These are phyloP conservation scores for Chlamydomonas eustigma DNA, from an alignment of 139 green algal genomes.

Conservation along the genomic window DNA sequence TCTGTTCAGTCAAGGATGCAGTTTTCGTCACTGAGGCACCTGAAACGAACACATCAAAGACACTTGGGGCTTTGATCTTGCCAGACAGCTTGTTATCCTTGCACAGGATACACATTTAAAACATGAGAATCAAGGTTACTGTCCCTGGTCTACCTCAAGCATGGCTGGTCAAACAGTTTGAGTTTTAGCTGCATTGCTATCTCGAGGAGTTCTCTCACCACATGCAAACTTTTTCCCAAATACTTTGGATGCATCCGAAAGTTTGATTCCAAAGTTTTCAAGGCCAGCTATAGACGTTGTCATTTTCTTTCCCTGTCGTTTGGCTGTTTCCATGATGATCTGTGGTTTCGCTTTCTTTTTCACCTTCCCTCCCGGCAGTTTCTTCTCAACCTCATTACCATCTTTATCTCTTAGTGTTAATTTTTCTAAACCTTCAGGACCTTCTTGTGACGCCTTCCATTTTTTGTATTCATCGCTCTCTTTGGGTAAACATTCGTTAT, in stretches of 20 bases:
- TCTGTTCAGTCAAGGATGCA: slow-evolving; percentile 81
- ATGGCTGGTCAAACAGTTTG: too few relatives aligned
- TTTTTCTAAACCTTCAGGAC: slow-evolving; percentile 45
- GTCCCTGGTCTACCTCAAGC: too few relatives aligned
- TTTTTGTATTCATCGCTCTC: slow-evolving; percentile 83
- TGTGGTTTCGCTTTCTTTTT: slow-evolving; percentile 76
- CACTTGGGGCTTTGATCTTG: too few relatives aligned
- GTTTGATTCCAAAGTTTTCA: slow-evolving; percentile 88
- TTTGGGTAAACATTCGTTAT: slow-evolving; percentile 80
- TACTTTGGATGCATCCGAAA: slow-evolving; percentile 86
- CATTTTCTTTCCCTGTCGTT: slow-evolving; percentile 92
- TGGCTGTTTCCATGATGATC: slow-evolving; percentile 63
- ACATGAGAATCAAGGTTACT: too few relatives aligned
- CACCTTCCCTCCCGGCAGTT: slow-evolving; percentile 64
- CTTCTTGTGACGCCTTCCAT: slow-evolving; percentile 71
- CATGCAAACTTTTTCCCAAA: slow-evolving; percentile 99
- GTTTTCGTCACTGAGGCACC: slow-evolving; percentile 78
- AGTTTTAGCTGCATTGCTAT: too few relatives aligned
- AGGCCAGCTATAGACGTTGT: slow-evolving; percentile 88
- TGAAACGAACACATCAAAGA: too few relatives aligned
- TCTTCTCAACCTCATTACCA: slow-evolving; percentile 57
- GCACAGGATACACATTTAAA: too few relatives aligned
- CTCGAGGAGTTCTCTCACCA: slow-evolving; percentile 47
- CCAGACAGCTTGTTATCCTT: too few relatives aligned
- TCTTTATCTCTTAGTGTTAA: slow-evolving; percentile 59